Conservation (phyloP, 345 rosid genomes). For the Moricandia moricandioides region DNA sequence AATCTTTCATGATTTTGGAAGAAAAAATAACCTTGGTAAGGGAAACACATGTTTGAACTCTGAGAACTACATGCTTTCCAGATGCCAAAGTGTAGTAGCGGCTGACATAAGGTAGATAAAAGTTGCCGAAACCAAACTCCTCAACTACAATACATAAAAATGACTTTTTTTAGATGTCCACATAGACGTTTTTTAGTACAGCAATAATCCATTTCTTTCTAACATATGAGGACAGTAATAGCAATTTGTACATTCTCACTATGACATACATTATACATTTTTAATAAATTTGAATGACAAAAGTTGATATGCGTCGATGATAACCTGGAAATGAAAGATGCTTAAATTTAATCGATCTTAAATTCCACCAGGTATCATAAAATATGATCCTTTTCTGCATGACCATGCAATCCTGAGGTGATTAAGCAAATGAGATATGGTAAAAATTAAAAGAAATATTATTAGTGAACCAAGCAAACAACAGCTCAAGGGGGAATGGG, state of each 20-base stretch:
- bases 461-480: neutral
- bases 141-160: no score
- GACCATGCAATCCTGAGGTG: constrained; percentile 52
- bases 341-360: constrained; percentile 72
- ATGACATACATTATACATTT: neutral
- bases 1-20: no score
- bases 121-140: no score
- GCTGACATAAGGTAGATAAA: no score
- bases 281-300: neutral
- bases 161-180: no score
- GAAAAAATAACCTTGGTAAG: no score
- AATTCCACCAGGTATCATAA: constrained; percentile 63
- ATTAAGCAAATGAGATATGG: neutral
- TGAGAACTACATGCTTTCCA: no score
- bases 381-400: constrained; percentile 51
- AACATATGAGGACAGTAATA: neutral
- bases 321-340: constrained; percentile 74
- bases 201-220: neutral
- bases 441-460: neutral
- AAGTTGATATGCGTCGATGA: neutral
- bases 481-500: neutral
- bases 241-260: neutral
- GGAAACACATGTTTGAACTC: no score
- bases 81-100: no score
- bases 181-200: no score